phyloP scores from a whole-genome alignment of 2,329 filamentous ascomycete genomes.

The Samsoniella hepiali region DNA sequence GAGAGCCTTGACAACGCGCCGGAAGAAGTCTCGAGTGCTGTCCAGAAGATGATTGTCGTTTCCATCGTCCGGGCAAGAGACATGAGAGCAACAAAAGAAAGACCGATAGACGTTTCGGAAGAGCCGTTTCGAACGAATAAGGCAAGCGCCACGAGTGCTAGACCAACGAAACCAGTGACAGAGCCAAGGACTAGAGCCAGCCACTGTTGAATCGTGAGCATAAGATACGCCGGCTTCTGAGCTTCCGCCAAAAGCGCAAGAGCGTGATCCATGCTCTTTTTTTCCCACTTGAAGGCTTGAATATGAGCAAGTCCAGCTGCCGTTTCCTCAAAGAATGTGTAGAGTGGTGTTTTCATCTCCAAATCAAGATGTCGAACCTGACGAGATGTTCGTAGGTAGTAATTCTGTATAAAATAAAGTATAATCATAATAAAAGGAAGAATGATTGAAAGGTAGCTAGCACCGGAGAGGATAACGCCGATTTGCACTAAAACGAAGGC shows the following conservation, averaged over 20 bases:
- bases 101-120: no score
- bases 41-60: no score
- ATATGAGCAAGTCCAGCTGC: conserved; percentile 28
- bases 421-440: conserved; percentile 37
- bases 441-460: conserved; percentile 27
- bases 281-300: conserved; percentile 33
- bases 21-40: no score
- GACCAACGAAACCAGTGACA: no score
- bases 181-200: not conserved
- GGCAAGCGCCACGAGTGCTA: no score
- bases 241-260: conserved; percentile 31
- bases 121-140: no score
- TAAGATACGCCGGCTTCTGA: conserved; percentile 36
- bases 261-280: conserved; percentile 22
- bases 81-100: no score
- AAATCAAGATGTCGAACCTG: conserved; percentile 23
- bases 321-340: conserved; percentile 27
- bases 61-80: no score
- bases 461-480: not conserved
- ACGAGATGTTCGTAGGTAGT: conserved; percentile 32
- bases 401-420: conserved; percentile 27
- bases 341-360: conserved; percentile 30
- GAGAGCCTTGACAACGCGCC: no score
- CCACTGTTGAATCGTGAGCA: conserved; percentile 44
- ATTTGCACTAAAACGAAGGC: not conserved